phyloP scores from a whole-genome alignment of 176 grass and related monocot species.

The Phoenix dactylifera region DNA sequence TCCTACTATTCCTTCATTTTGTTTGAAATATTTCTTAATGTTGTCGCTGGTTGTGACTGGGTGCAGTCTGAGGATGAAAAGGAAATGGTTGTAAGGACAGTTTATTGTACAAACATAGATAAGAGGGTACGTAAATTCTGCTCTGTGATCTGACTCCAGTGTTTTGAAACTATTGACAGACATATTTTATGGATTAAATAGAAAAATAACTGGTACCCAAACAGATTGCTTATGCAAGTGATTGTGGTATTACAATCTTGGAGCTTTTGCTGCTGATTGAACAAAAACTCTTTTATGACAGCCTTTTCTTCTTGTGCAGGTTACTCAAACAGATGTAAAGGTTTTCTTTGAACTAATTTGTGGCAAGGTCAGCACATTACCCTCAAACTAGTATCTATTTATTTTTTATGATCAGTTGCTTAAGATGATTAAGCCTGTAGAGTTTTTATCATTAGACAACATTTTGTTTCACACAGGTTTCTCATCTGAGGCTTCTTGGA shows the following conservation, averaged over 20 bases:
- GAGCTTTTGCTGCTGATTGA: too few relatives aligned
- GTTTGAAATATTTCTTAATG: background rate
- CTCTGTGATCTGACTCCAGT: background rate
- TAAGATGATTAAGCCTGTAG: too few relatives aligned
- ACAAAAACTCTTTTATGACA: too few relatives aligned
- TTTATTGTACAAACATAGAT: conserved; percentile 21
- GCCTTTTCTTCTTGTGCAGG: background rate
- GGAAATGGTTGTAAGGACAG: conserved; percentile 18
- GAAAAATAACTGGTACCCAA: background rate
- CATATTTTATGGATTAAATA: background rate
- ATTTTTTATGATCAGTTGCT: too few relatives aligned
- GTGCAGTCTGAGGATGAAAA: conserved; percentile 16
- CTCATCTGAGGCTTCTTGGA: conserved; percentile 16
- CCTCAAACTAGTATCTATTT: too few relatives aligned
- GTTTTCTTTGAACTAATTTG: conserved; percentile 12
- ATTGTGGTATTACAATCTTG: too few relatives aligned
- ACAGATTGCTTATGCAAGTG: too few relatives aligned
- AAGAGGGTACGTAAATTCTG: conserved; percentile 4
- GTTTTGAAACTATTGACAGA: background rate
- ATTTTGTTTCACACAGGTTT: conserved; percentile 7
- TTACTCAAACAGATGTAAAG: conserved; percentile 12
- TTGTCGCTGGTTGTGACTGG: too few relatives aligned
- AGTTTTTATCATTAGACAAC: too few relatives aligned
- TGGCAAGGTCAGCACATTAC: background rate
- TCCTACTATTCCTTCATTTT: background rate